phyloP scores from a whole-genome alignment of 805 yeast species.

The Candida cerambycidarum region DNA sequence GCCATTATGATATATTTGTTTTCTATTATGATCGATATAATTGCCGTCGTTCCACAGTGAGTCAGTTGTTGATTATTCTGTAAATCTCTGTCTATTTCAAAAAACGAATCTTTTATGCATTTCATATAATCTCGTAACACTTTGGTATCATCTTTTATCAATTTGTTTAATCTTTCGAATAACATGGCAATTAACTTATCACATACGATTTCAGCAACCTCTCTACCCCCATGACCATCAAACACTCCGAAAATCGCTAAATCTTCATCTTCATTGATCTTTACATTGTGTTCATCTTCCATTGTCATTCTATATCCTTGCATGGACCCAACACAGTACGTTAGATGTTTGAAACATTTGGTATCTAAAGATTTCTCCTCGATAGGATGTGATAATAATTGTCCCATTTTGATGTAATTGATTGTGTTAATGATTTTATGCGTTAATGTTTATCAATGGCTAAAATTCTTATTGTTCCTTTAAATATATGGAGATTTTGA shows the following conservation, averaged over 20 bases:
- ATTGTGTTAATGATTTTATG: not conserved
- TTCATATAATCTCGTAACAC: conserved; percentile 19
- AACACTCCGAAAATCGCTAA: conserved; percentile 65
- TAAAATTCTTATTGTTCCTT: not conserved
- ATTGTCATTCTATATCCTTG: conserved; percentile 74
- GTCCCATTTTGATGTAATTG: conserved; percentile 53
- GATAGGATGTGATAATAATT: conserved; percentile 69
- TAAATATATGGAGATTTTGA: not conserved
- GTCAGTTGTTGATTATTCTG: conserved; percentile 22
- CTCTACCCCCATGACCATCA: conserved; percentile 81
- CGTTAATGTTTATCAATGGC: too few species aligned
- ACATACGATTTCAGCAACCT: conserved; percentile 56
- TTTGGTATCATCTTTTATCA: conserved; percentile 8
- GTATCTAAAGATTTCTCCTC: conserved; percentile 63
- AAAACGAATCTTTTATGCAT: conserved; percentile 33
- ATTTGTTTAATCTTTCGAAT: conserved; percentile 25
- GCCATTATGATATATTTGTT: conserved; percentile 51
- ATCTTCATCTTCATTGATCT: conserved; percentile 43
- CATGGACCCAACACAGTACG: conserved; percentile 71
- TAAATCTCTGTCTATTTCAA: conserved; percentile 35
- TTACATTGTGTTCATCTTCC: conserved; percentile 71
- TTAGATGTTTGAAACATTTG: conserved; percentile 43
- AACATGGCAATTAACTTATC: conserved; percentile 38
- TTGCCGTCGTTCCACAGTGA: conserved; percentile 46
- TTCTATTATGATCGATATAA: conserved; percentile 31